Evolutionary conservation across 1,284 basidiomycete species (phyloP).

Genomic region (Somion occarium): DNA sequence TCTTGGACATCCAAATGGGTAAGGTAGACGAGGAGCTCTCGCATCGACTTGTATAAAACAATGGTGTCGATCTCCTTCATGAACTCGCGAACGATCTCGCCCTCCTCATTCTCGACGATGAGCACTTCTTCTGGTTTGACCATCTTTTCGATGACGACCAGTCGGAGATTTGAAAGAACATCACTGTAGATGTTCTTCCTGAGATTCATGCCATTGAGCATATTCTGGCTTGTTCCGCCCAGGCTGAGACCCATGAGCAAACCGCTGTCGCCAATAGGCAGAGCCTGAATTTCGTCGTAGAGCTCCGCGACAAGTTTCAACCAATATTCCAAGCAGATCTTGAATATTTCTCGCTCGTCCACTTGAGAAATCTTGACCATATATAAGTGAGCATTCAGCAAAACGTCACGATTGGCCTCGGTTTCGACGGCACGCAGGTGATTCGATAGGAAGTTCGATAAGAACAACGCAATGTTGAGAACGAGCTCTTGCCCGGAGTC

Average conservation of each 20-base stretch:
- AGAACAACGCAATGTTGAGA: slow-evolving; percentile 94
- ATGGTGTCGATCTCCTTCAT: slow-evolving; percentile 99
- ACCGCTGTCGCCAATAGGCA: slow-evolving; percentile 92
- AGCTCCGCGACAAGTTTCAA: slow-evolving; percentile 95
- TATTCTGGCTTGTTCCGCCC: slow-evolving; percentile 54
- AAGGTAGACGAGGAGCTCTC: slow-evolving; percentile 94
- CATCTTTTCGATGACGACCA: slow-evolving; percentile 99
- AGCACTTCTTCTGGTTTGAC: slow-evolving; percentile 99
- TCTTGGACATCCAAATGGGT: slow-evolving; percentile 96
- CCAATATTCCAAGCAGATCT: slow-evolving; percentile 99
- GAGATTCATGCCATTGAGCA: slow-evolving; percentile 75
- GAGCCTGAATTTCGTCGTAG: slow-evolving; percentile 95
- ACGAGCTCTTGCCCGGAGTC: slow-evolving; percentile 97
- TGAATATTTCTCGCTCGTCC: slow-evolving; percentile 98
- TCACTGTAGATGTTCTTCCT: slow-evolving; percentile 95
- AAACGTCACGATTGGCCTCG: slow-evolving; percentile 86
- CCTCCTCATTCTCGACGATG: slow-evolving; percentile 99
- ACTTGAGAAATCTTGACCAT: slow-evolving; percentile 99
- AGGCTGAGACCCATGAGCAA: slow-evolving; percentile 92
- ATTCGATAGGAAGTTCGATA: slow-evolving; percentile 91
- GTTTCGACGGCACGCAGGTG: slow-evolving; percentile 94
- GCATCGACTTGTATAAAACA: slow-evolving; percentile 98
- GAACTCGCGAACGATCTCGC: slow-evolving; percentile 98
- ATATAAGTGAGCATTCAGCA: slow-evolving; percentile 96
- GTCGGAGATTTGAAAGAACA: slow-evolving; percentile 89